Evolutionary conservation across 2,329 filamentous ascomycete genomes (phyloP), one percentile per base, ranked within the genome.

Genomic region (Penicillium sp.): DNA sequence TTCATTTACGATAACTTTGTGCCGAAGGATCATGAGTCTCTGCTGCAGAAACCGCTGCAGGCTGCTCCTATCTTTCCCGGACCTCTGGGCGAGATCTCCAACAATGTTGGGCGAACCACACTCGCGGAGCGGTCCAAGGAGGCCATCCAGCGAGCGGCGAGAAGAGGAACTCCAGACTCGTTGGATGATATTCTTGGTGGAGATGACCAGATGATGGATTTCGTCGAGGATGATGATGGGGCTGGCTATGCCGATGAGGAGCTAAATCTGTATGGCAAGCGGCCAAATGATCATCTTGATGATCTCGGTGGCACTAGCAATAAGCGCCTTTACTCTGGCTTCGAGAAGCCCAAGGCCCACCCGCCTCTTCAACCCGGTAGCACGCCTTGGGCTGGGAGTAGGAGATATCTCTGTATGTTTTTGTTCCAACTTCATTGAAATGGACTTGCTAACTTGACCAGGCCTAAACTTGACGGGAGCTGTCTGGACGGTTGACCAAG

Each of bases 401-500:
- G 94, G 62, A 91, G 93, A 70, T 96, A 99, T 71, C 83, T 99
- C 0, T 96, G 91, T 78, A 73, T 61, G 76, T 54, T 23, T 39
- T 31, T 9, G 23, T 13, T 23, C 17, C 36, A 6, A 19, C 9
- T 43, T 49, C 2, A 19, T 8, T 47, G 31, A 10, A n/a, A 8
- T 48, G 6, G 2, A 33, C 42, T 53, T 61, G 55, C 73, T 77
- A 57, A 77, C 58, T 25, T 38, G 10, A 12, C 13, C 41, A 79
- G 78, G 77, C 70, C 83, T 97, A 41, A 97, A 97, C 71, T 79
- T 99, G 58, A 90, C 93, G 53, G 94, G 96, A 0, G 94, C 96
- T 69, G 90, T 97, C 9, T 99, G 94, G 91, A 97, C 93, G 0
- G 91, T 99, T 19, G 90, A 96, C 66, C 94, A 99, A 75, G 93